These are phyloP conservation scores for Aspergillus neotritici DNA, from an alignment of 2,329 filamentous ascomycete genomes.

Conservation along the genomic window DNA sequence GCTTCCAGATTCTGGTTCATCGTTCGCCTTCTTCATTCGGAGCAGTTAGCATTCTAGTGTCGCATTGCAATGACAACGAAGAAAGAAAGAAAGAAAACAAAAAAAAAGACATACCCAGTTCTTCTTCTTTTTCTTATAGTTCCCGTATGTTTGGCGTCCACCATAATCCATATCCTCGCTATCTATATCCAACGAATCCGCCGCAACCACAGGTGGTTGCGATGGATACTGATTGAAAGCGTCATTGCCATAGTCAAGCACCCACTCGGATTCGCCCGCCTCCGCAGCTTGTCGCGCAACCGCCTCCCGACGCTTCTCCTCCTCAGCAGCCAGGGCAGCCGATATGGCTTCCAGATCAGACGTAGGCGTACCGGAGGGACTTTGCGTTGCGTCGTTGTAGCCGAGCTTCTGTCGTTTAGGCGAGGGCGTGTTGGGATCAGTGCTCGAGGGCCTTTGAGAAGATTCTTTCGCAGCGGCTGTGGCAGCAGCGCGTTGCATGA, in stretches of 20 bases:
- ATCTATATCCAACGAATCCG: constrained; percentile 31
- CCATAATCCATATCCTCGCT: constrained; percentile 25
- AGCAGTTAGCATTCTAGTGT: constrained; percentile 1
- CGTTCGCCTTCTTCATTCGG: constrained; percentile 1
- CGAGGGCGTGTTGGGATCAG: constrained; percentile 34
- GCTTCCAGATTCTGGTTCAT: constrained; percentile 3
- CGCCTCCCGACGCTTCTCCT: constrained; percentile 37
- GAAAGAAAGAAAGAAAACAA: too few species aligned
- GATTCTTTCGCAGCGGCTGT: constrained; percentile 44
- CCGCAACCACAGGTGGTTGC: constrained; percentile 27
- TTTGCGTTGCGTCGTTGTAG: constrained; percentile 19
- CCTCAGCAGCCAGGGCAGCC: constrained; percentile 37
- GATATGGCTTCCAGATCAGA: constrained; percentile 38
- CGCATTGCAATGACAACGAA: background rate
- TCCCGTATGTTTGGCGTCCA: constrained; percentile 36
- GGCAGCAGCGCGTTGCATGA: constrained; percentile 84
- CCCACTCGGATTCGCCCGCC: constrained; percentile 42
- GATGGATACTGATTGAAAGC: constrained; percentile 12
- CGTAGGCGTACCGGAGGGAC: constrained; percentile 18
- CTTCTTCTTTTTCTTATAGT: constrained; percentile 33
- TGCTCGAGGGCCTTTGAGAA: constrained; percentile 43
- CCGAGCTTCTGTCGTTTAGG: constrained; percentile 33
- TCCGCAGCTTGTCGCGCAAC: constrained; percentile 38
- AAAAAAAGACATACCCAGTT: constrained; percentile 17
- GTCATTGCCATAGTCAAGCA: constrained; percentile 29